Base-by-base conservation (phyloP, 305 asterid genomes). In the Ilex paraguariensis region DNA sequence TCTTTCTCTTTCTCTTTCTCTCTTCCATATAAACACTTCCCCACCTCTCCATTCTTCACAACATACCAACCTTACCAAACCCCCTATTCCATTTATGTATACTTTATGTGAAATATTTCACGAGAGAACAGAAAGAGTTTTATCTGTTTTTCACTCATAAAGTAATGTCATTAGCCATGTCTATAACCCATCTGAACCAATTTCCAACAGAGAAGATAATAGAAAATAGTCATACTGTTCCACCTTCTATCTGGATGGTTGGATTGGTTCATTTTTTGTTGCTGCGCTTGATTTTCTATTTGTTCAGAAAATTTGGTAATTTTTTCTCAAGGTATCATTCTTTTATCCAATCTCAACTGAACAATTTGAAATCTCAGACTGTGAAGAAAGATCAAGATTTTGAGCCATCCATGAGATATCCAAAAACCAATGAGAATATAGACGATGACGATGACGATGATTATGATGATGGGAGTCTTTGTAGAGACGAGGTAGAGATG, bases 401-500 rank as follows among this genome's bases (percentile, higher is more conserved):
- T 0, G 28, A 57, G 50, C 44, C 15, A 12, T 46, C n/a, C 13
- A 21, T 21, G 28, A 21, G 28, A 21, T 21, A 21, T 21, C 28
- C 28, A 21, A 21, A 21, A 21, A 21, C 28, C 28, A 21, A 42
- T 6, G 12, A 56, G 42, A 40, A 65, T 58, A 57, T 15, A 13
- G 57, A 11, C 54, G 68, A 62, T 54, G 61, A n/a, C n/a, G n/a
- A n/a, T n/a, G n/a, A n/a, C n/a, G n/a, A n/a, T n/a, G n/a, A n/a
- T n/a, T n/a, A n/a, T n/a, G 57, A 11, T 57, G 68, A 62, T 54
- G 61, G n/a, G 44, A 56, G 56, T 13, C n/a, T 82, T 17, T 30
- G 67, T 59, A 69, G 57, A 33, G 75, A 70, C 33, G 89, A 79
- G 3, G 60, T 68, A 49, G 84, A 73, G 66, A 54, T 68, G 15